A percentile compares a stretch with the other conserved stretches of the same genome.
phyloP scores from a whole-genome alignment of 148 eudicot species.

The Nepenthes gracilis region DNA sequence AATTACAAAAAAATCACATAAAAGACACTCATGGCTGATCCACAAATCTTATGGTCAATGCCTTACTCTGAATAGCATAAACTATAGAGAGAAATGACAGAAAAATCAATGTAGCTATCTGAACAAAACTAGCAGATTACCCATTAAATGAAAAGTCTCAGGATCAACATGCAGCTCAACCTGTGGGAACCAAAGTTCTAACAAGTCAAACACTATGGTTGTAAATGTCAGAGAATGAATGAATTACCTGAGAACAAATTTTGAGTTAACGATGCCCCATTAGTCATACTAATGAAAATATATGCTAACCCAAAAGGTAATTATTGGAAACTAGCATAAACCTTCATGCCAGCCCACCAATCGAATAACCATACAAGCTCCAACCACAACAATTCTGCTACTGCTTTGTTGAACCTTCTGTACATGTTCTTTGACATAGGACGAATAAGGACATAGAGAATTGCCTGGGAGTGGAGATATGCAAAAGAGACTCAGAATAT shows the following conservation, averaged over 20 bases:
- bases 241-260: no score
- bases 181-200: constrained; percentile 15
- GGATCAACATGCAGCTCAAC: constrained; percentile 43
- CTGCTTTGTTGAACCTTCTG: constrained; percentile 49
- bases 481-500: not conserved
- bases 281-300: not conserved
- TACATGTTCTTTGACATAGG: constrained; percentile 45
- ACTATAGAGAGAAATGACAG: not conserved
- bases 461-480: constrained; percentile 35
- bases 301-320: not conserved
- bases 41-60: no score
- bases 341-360: constrained; percentile 91
- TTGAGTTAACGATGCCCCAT: no score
- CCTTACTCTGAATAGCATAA: not conserved
- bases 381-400: constrained; percentile 56
- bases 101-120: no score
- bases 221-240: no score
- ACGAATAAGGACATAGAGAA: constrained; percentile 41
- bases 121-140: constrained; percentile 13
- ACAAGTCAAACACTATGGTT: not conserved
- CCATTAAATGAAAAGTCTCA: constrained; percentile 43
- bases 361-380: constrained; percentile 73
- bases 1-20: not conserved
- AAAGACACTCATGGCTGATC: not conserved
- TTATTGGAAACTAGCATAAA: constrained; percentile 1